Evolutionary conservation across 768 basidiomycete genomes (phyloP), one percentile per base, ranked within the genome.

Genomic region (Trametes cinnabarina): DNA sequence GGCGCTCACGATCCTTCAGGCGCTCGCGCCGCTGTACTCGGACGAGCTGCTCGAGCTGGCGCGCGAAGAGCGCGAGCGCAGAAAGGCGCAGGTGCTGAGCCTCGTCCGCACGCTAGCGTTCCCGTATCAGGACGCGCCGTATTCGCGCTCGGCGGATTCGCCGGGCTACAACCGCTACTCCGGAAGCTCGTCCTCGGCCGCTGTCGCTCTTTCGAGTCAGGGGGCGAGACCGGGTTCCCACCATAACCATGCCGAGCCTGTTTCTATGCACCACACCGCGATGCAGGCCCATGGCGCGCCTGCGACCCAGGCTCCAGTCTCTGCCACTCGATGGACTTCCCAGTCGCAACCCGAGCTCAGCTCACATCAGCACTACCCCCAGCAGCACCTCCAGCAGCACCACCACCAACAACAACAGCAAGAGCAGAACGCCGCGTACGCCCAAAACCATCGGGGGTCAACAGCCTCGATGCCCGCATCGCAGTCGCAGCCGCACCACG

Each of bases 71-170:
- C 77, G 85, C 48, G 84, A 86, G 60, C 83, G 81, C 69, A 78
- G 80, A 66, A 84, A 86, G 60, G 76, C 77, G 11, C 78, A 80
- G 60, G 81, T 90, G 22, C 72, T 91, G 47, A 75, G 83, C 51
- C 78, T 82, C 22, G 89, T 91, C 40, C 80, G 86, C 58, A 88
- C 87, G 59, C 80, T 92, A 20, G 88, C 88, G 25, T 90, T 91
- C 72, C 89, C 89, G n/a, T 90, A 87, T 68, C 87, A 87, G 63
- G 87, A 85, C 71, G 83, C 81, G 51, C 84, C 71, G 78, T 72
- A 78, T 77, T 72, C 60, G 83, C 83, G 25, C 81, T 82, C 28
- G 73, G 75, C 66, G 72, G 63, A 59, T 49, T 85, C 85, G 8
- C 85, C 85, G 14, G 50, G 63, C 26, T 56, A 61, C 54, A 53